Base-by-base conservation (phyloP, 1,139 yeast species). In the Hyphopichia wangnamkhiaoensis region DNA sequence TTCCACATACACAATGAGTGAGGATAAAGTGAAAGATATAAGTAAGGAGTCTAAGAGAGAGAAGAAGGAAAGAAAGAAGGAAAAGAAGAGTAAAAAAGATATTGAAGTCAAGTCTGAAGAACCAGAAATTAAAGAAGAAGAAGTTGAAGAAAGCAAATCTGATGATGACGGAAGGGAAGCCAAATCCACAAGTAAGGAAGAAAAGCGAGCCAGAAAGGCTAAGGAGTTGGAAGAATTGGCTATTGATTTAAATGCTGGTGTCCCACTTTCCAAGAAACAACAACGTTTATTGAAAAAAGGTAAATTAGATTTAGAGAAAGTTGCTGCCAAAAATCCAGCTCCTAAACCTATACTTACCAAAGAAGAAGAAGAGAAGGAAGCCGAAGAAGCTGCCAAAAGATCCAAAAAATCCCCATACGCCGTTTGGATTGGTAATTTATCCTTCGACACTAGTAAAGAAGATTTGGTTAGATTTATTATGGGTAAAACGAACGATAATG, bases 341-440 rank as follows among this genome's bases (percentile, higher is more conserved):
- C 69, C 79, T 21, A 72, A 69, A 44, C 60, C 63, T 13, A 68
- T 58, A 27, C 48, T 48, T 17, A 57, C 63, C 10, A 59, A 58
- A 23, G 68, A 60, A 38, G 59, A 59, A 39, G 58, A 57, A 27
- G 58, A 48, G 3, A 56, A 52, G 17, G 57, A 47, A n/a, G 57
- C 46, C 18, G 58, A 50, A 10, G 61, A 64, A 31, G 58, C 57
- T 30, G 56, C 55, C 35, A 48, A 48, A 43, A 55, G 47, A 43
- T 52, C 55, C 38, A 66, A 59, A 50, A 74, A 73, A 49, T 74
- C 84, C 2, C 77, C 74, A 40, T 80, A 68, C 53, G 95, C 95
- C 34, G 94, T 90, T 19, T 93, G 98, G 98, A 78, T 93, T 34
- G 98, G 98, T 35, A 94, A 93, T 59, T 64, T 94, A 49, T 76